Conservation (phyloP, 176 grass and related monocot species). For the Carex myosuroides region DNA sequence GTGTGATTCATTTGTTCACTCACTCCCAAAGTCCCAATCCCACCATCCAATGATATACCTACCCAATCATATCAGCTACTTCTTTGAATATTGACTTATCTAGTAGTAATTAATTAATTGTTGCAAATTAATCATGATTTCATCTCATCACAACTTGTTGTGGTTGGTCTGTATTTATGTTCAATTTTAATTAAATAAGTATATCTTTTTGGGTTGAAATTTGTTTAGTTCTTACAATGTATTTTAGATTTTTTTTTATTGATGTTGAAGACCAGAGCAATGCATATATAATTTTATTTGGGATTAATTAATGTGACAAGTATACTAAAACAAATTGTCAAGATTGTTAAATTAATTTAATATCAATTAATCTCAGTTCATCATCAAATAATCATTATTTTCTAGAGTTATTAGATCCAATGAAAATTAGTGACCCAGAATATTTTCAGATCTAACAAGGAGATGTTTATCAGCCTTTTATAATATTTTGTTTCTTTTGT, state of each 20-base stretch:
- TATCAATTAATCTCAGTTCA: neutral
- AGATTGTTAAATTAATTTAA: neutral
- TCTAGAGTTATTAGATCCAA: neutral
- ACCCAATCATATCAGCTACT: conserved; percentile 11
- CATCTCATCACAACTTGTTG: conserved; percentile 6
- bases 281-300: neutral
- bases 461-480: neutral
- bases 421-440: neutral
- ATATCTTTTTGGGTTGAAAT: neutral
- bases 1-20: conserved; percentile 2
- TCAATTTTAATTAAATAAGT: neutral
- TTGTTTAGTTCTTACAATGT: neutral
- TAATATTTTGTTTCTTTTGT: neutral
- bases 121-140: neutral
- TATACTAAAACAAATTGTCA: neutral
- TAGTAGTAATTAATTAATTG: neutral
- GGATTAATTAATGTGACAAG: neutral
- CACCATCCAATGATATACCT: conserved; percentile 25
- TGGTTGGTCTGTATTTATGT: neutral
- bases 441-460: neutral
- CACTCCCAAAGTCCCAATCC: neutral
- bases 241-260: neutral
- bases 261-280: neutral
- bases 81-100: conserved; percentile 1
- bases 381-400: neutral